These are phyloP conservation scores for Globisporangium apiculatum DNA, from an alignment of 352 stramenopile genomes.

Conservation along the genomic window DNA sequence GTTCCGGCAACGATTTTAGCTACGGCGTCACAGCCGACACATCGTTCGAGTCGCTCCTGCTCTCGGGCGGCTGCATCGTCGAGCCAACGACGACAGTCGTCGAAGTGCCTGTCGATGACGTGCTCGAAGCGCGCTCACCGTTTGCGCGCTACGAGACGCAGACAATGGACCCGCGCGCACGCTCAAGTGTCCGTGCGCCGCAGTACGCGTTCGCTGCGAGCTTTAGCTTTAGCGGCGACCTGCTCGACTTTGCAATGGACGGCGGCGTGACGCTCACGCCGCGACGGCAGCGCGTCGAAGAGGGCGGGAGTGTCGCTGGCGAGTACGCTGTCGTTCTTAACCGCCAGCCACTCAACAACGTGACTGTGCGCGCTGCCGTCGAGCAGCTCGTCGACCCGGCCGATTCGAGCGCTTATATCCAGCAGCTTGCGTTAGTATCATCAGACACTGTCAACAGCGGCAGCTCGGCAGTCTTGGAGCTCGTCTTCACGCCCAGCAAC, in stretches of 20 bases:
- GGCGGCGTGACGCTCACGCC: constrained; percentile 52
- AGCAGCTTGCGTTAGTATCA: constrained; percentile 38
- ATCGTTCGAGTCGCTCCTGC: constrained; percentile 40
- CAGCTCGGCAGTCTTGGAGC: neutral
- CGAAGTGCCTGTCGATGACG: constrained; percentile 32
- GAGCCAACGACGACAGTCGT: constrained; percentile 35
- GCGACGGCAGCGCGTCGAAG: constrained; percentile 33
- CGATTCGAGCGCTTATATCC: constrained; percentile 11
- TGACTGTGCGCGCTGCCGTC: constrained; percentile 36
- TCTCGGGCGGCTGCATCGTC: constrained; percentile 36
- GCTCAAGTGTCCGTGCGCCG: constrained; percentile 13
- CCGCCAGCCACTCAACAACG: constrained; percentile 39
- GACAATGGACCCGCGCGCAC: constrained; percentile 34
- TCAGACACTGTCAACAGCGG: constrained; percentile 8
- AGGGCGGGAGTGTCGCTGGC: constrained; percentile 31
- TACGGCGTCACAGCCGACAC: constrained; percentile 46
- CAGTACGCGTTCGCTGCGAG: constrained; percentile 53
- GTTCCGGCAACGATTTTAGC: constrained; percentile 47
- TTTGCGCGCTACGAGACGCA: constrained; percentile 46
- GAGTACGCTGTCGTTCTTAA: constrained; percentile 71
- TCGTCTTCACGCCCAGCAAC: constrained; percentile 43
- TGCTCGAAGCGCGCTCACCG: constrained; percentile 30
- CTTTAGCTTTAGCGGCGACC: constrained; percentile 41
- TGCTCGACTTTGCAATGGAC: constrained; percentile 68
- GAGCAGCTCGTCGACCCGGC: constrained; percentile 25